Evolutionary conservation across 2,329 filamentous ascomycete genomes (phyloP), one percentile per base, ranked within the genome.

Genomic region (Cladophialophora immunda): DNA sequence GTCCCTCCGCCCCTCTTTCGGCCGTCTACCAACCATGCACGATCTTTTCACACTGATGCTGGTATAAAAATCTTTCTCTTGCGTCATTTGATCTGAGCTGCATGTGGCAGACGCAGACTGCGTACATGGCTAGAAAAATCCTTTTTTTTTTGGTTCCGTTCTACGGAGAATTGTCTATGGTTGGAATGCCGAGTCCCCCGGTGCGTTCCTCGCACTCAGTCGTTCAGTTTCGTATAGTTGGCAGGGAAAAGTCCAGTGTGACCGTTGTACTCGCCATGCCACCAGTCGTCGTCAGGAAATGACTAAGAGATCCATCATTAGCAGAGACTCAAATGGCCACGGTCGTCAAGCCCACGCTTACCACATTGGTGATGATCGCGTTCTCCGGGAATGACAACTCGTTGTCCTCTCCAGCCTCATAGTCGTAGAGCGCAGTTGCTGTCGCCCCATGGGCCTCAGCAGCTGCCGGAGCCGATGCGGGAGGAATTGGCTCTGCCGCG

Each of bases 261-360:
- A 58, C 93, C 93, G 29, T 89, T 85, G 79, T 91, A 96, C 75
- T 92, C 89, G 66, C 95, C 95, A 74, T 94, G 91, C 95, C 95
- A 99, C 95, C 95, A 99, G 77, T 99, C 95, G 72, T 98, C 94
- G 75, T 98, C 95, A 1, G 95, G 95, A 80, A 98, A 98, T 82
- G 97, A 92, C 89, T 91, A 73, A 22, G 50, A 32, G 55, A 52
- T 13, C n/a, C 45, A 27, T 8, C 53, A 27, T 47, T 36, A 53
- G 58, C 8, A 15, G 36, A 55, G 13, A 6, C 19, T 45, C 19
- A 50, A 22, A 56, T 36, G 11, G 29, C 17, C 65, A 30, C 6
- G 25, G 34, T 58, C 54, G 53, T 30, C 17, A 9, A 19, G 30
- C 30, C n/a, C 15, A 22, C 22, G 85, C 89, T 84, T 85, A 91